phyloP scores from a whole-genome alignment of 345 rosid species.

The Syzygium aromaticum region DNA sequence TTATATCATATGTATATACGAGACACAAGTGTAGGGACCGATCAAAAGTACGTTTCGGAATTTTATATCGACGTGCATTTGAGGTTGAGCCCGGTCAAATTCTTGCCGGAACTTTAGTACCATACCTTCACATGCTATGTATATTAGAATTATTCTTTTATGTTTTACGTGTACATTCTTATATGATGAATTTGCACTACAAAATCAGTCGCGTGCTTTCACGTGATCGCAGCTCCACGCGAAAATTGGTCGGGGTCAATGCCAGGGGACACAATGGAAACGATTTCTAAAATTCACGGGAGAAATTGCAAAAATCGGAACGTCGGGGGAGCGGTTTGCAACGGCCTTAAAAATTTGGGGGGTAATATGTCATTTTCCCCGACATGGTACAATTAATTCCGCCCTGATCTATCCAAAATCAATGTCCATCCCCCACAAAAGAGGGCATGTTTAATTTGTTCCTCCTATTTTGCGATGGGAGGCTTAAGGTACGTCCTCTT shows the following conservation, averaged over 20 bases:
- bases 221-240: neutral
- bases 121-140: neutral
- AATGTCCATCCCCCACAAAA: neutral
- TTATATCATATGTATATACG: neutral
- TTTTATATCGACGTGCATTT: neutral
- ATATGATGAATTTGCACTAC: neutral
- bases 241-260: neutral
- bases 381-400: neutral
- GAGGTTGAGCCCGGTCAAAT: neutral
- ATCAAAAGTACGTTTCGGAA: neutral
- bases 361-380: neutral
- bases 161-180: neutral
- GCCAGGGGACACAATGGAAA: neutral
- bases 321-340: neutral
- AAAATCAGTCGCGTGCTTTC: neutral
- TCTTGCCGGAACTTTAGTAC: neutral
- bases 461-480: neutral
- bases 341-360: neutral
- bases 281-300: neutral
- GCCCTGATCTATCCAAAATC: neutral
- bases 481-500: neutral
- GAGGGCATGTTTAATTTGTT: neutral
- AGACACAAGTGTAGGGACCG: neutral
- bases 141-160: neutral
- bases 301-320: neutral